Base-by-base conservation (phyloP, 2,329 filamentous ascomycete genomes). In the Mycosphaerelloides madeirae region DNA sequence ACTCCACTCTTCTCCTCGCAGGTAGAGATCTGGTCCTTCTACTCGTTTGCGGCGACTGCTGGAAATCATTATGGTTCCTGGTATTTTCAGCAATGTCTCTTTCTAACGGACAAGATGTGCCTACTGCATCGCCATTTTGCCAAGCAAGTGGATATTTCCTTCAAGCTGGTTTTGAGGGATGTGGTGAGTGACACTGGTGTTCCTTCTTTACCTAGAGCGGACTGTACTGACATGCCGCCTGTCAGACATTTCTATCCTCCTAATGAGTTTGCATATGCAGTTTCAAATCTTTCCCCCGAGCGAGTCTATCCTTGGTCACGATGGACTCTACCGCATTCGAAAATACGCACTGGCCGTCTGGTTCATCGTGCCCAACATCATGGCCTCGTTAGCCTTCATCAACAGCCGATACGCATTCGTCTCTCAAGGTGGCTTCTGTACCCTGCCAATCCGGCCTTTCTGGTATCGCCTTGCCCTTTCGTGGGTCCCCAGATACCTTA, bases 401-500 rank as follows among this genome's bases (percentile, higher is more conserved):
- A 77, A 79, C 46, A 66, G 68, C 4, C 62, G 64, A 2, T 59
- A 64, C 1, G 79, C 73, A 2, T 88, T 84, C 57, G 67, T 77
- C 34, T 78, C 81, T 16, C 75, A 79, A 38, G 83, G 81, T 1
- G 77, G 80, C 15, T 84, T 81, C 55, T 91, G 86, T 63, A 83
- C 83, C 50, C 70, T 90, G 2, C 83, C 85, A 0, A 69, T 78
- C 13, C 71, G 77, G 3, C 81, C 83, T 0, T 74, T 75, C 48
- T 90, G 85, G 86, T 83, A 83, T 50, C 74, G 81, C 33, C 68
- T 83, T 13, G 80, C 77, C 0, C 69, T 90, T 2, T 77, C 78
- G 45, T 91, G 86, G 85, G 74, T 85, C 6, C 86, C 85, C 29
- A 76, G 85, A 38, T 88, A 88, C 52, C 53, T 85, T 29, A 81